These are phyloP conservation scores for Pythium phragmitis DNA, from an alignment of 352 stramenopile genomes.

Conservation along the genomic window DNA sequence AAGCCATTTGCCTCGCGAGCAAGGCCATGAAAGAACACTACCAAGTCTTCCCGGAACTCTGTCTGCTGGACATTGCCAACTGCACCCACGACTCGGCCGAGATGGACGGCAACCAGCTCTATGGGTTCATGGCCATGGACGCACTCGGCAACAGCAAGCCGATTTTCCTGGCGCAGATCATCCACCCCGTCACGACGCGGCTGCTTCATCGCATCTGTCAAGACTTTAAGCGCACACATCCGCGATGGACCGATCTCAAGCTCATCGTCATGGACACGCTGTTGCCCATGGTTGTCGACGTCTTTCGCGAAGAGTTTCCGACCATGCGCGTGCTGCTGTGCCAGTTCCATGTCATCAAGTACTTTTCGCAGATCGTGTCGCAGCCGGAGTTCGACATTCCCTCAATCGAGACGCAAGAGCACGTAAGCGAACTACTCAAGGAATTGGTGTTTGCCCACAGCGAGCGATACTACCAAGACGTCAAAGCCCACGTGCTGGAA, in stretches of 20 bases:
- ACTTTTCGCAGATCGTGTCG: conserved; percentile 46
- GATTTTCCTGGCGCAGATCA: conserved; percentile 56
- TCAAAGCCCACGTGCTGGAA: conserved; percentile 42
- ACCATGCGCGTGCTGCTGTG: conserved; percentile 54
- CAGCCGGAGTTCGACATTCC: conserved; percentile 43
- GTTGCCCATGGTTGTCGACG: conserved; percentile 50
- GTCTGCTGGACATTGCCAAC: conserved; percentile 53
- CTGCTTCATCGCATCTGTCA: conserved; percentile 62
- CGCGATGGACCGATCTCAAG: conserved; percentile 57
- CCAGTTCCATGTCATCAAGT: conserved; percentile 74
- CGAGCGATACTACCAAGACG: conserved; percentile 50
- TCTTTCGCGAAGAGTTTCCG: conserved; percentile 59
- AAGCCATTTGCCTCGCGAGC: conserved; percentile 70
- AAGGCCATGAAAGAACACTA: conserved; percentile 77
- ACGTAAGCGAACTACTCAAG: conserved; percentile 48
- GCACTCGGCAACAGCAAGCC: conserved; percentile 63
- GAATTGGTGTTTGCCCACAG: conserved; percentile 62
- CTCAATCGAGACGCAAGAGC: conserved; percentile 39
- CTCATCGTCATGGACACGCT: conserved; percentile 67
- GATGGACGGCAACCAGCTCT: conserved; percentile 49
- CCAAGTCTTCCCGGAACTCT: conserved; percentile 56
- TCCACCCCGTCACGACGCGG: conserved; percentile 41
- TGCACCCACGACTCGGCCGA: conserved; percentile 25
- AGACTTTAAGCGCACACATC: conserved; percentile 76
- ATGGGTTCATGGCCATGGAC: conserved; percentile 72